Evolutionary conservation across 176 grass and related monocot genomes (phyloP).

Genomic region (Ensete glaucum): DNA sequence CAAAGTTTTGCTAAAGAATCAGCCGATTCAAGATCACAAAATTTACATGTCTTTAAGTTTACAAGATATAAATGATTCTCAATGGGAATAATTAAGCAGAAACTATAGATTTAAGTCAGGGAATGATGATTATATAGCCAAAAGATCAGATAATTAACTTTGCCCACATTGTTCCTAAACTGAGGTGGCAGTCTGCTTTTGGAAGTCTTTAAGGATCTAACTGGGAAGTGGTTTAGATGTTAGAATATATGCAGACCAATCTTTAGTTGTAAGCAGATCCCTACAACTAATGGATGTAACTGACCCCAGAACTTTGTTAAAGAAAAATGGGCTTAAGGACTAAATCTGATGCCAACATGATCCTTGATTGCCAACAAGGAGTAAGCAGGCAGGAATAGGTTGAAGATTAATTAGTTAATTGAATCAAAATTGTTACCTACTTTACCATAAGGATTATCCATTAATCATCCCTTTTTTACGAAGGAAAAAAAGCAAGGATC

Average conservation of each 20-base stretch:
- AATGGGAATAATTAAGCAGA: neutral
- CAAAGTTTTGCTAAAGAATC: too few relatives aligned
- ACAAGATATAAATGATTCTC: neutral
- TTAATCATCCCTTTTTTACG: neutral
- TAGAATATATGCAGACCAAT: neutral
- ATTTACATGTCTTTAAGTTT: too few relatives aligned
- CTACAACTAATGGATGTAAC: neutral
- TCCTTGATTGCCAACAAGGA: neutral
- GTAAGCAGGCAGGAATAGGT: too few relatives aligned
- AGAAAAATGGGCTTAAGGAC: neutral
- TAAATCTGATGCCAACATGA: neutral
- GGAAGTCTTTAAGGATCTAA: neutral
- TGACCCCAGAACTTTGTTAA: neutral
- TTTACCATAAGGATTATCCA: neutral
- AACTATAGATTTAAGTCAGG: neutral
- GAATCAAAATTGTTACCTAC: neutral
- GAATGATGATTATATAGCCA: neutral
- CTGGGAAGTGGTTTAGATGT: neutral
- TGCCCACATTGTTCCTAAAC: neutral
- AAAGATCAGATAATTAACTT: neutral
- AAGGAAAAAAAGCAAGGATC: neutral
- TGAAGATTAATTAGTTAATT: too few relatives aligned
- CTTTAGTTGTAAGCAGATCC: neutral
- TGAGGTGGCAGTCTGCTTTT: neutral
- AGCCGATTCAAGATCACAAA: too few relatives aligned